Evolutionary conservation across 1,139 yeast genomes (phyloP), one percentile per base, ranked within the genome.

Genomic region (Debaryomyces nepalensis): DNA sequence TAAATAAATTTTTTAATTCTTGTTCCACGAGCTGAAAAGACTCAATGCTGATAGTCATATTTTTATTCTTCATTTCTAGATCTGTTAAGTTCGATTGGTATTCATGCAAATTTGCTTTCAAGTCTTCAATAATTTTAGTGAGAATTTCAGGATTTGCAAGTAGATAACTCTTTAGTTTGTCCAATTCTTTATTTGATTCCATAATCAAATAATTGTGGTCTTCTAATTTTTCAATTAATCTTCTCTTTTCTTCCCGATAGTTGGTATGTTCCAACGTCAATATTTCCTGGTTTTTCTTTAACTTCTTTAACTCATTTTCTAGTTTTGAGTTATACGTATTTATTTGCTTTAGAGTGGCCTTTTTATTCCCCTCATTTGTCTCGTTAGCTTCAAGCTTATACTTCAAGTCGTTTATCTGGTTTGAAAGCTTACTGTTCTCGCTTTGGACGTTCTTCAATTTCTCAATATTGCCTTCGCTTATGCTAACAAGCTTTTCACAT

Each of bases 191-290:
- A 42, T 75, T 78, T 3, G 80, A 64, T 47, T 82, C 89, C 26
- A 77, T 66, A 10, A 82, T 70, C 35, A 79, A 54, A 37, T 75
- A 76, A 44, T 74, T 75, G 39, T 73, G 73, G 52, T 81, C 84
- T 47, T 82, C 82, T 2, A 79, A 58, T 46, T 79, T 77, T 37
- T 77, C 75, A 22, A 84, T 73, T 41, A 87, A 60, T 29, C 77
- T 64, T 14, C 70, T 67, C 55, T 87, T 88, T 44, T 82, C 84
- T 19, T 72, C 67, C 58, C 82, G 85, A 61, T 87, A 87, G 38
- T 74, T 77, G 22, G 76, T 71, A 57, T 87, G 89, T 50, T 86
- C 90, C n/a, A 70, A 63, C 0, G 86, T 76, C 37, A 87, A 64
- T 16, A 71, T 64, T 51, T 86, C 90, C 57, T 87, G 96, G 1